A percentile compares a stretch with the other conserved stretches of the same genome.
Evolutionary conservation across 306 rosid species (phyloP).

Genomic region (Quercus berberidifolia): DNA sequence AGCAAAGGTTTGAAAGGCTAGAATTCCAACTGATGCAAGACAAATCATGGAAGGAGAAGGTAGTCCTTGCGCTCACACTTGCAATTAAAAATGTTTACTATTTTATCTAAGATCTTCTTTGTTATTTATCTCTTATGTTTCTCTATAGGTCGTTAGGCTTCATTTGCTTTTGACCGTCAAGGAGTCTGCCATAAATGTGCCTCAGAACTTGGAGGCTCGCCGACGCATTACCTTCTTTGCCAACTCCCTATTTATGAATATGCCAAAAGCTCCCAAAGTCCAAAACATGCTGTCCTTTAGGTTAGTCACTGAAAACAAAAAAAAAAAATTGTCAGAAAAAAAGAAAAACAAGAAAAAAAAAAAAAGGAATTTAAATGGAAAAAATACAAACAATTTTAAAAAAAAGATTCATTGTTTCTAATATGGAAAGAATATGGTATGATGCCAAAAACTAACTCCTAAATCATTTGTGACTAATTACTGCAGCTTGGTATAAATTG

Average conservation of each 20-base stretch:
- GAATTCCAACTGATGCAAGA: slow-evolving; percentile 17
- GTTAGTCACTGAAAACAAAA: slow-evolving; percentile 38
- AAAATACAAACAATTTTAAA: neutral
- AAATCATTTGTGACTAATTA: neutral
- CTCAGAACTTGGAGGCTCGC: slow-evolving; percentile 95
- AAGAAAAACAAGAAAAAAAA: neutral
- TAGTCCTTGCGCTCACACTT: slow-evolving; percentile 23
- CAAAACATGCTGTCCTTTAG: slow-evolving; percentile 91
- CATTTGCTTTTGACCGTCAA: slow-evolving; percentile 87
- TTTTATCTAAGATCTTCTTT: slow-evolving; percentile 15
- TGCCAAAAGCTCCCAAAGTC: slow-evolving; percentile 93
- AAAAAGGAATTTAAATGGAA: neutral
- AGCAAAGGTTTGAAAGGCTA: slow-evolving; percentile 71
- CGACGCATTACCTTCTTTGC: slow-evolving; percentile 99
- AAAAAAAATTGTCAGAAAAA: neutral
- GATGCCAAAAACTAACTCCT: neutral
- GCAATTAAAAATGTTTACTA: neutral
- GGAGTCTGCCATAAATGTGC: slow-evolving; percentile 97
- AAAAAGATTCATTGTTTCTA: neutral
- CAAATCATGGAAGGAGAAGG: slow-evolving; percentile 75
- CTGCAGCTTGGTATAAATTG: neutral
- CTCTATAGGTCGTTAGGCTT: slow-evolving; percentile 74
- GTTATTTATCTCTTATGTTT: slow-evolving; percentile 23
- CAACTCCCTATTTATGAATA: slow-evolving; percentile 90
- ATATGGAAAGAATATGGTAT: neutral